Evolutionary conservation across 495 filamentous ascomycete species (phyloP), one percentile per base, ranked within the genome.

Genomic region (Trichocladium uniseriatum): DNA sequence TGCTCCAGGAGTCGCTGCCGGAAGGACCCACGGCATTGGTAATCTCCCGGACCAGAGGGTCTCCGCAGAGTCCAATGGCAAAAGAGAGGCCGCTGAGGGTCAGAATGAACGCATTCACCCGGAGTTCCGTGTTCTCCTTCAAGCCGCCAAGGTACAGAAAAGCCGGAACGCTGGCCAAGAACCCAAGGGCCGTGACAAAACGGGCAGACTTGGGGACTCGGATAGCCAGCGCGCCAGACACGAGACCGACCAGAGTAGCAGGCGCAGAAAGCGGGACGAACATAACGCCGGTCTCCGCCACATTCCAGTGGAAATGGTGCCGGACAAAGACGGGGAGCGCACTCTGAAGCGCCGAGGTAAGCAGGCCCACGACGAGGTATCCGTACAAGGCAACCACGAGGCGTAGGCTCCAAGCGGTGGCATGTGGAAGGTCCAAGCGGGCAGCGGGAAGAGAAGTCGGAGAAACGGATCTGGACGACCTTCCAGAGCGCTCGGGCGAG

Each of bases 191-290:
- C 2, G 51, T 37, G 11, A 59, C 31, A 11, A 52, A 57, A 13
- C 62, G 59, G 21, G 52, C 28, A 15, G 55, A 52, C 19, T 43
- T 52, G 19, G 62, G 49, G 2, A 51, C 37, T 8, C 57, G 47
- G 8, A 11, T 16, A 1, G 53, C 45, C n/a, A 63, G 18, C 0
- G 31, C 18, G 9, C 51, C 51, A 2, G 62, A 35, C 13, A 65
- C 22, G 16, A 41, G 45, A 5, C 62, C 55, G 20, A 57, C 32
- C 2, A 65, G 8, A 6, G 49, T 45, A 2, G 60, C 57, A 8
- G 62, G 62, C 9, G 40, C 57, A 6, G 59, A 54, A 7, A 65
- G 47, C 4, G 49, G 46, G 7, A 63, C 50, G 29, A 65, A 58
- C 6, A 52, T 37, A 13, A 51, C 41, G 14, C 59, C 62, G 19